Base-by-base conservation (phyloP, 306 rosid species). In the apple (Malus domestica) region DNA sequence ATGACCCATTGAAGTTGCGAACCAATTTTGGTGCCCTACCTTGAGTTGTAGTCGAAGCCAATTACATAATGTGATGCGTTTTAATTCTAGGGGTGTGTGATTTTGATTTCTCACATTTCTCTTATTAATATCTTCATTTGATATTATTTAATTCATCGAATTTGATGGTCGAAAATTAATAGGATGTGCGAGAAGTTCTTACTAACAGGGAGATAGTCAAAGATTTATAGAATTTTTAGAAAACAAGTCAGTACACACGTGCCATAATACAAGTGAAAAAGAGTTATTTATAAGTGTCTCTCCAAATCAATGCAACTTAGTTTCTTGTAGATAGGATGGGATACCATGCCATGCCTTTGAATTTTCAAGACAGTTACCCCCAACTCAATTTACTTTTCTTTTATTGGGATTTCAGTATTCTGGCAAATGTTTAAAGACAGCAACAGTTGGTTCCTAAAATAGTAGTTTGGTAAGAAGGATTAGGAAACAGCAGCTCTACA, bases 121-220 rank as follows among this genome's bases (percentile, higher is more conserved):
- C 0, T 35, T 35, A 35, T 35, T 35, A 35, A 35, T 35, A 6
- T 6, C 1, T 35, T 35, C 2, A 35, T 35, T 35, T 35, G 40
- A 35, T 35, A 0, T 35, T 35, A 0, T 35, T 35, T 1, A 35
- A 35, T 35, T 35, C 2, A 6, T 35, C 1, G 2, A 0, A 35
- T 35, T 0, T 0, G 2, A 1, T 0, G 0, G 0, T 35, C 0
- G 0, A 35, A 35, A 35, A 35, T 35, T 6, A 25, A 25, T 1
- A 25, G 25, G 25, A 25, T 1, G 25, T 25, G 25, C 1, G 25
- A 25, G 25, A 25, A 25, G 44, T 40, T 40, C n/a, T 51, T 19
- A 51, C 10, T 6, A 1, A 52, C 6, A 20, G 2, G 58, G 3
- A 18, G 58, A 15, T 5, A 5, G 0, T 1, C 1, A 35, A 0